phyloP scores from a whole-genome alignment of 208 protist genomes.

The Wallacemonas sp. region DNA sequence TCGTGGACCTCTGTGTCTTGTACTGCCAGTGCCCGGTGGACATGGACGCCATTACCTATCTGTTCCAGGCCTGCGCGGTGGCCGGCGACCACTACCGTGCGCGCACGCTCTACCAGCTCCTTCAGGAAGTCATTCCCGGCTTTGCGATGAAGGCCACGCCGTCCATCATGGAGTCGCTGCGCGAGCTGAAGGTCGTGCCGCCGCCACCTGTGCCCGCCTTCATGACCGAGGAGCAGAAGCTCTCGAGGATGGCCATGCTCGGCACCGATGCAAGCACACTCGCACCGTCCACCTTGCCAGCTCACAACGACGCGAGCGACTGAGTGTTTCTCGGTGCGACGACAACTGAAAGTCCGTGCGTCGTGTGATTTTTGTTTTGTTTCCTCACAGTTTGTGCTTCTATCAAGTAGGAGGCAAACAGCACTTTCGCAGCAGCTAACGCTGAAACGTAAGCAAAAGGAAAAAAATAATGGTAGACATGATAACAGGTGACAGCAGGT shows the following conservation, averaged over 20 bases:
- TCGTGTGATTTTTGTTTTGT: no score
- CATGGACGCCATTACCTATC: constrained; percentile 65
- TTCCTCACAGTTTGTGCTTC: no score
- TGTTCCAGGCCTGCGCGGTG: constrained; percentile 77
- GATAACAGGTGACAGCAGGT: no score
- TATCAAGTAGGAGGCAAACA: no score
- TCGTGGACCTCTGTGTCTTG: constrained; percentile 84
- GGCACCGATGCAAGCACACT: neutral
- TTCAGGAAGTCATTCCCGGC: constrained; percentile 77
- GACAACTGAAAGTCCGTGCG: no score
- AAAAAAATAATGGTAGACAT: no score
- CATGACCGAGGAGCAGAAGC: constrained; percentile 38
- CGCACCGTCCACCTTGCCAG: neutral
- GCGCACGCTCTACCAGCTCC: constrained; percentile 65
- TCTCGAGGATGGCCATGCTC: constrained; percentile 19
- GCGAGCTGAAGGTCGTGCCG: constrained; percentile 61
- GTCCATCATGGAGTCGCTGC: constrained; percentile 52
- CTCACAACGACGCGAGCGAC: neutral
- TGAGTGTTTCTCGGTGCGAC: no score
- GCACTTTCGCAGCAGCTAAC: no score
- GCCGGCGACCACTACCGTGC: constrained; percentile 83
- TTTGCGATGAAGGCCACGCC: constrained; percentile 72
- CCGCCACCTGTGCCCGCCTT: constrained; percentile 64
- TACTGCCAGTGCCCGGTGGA: constrained; percentile 79
- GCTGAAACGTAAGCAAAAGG: no score